phyloP scores from a whole-genome alignment of 2,329 filamentous ascomycete genomes.

The Aspergillus fructus region DNA sequence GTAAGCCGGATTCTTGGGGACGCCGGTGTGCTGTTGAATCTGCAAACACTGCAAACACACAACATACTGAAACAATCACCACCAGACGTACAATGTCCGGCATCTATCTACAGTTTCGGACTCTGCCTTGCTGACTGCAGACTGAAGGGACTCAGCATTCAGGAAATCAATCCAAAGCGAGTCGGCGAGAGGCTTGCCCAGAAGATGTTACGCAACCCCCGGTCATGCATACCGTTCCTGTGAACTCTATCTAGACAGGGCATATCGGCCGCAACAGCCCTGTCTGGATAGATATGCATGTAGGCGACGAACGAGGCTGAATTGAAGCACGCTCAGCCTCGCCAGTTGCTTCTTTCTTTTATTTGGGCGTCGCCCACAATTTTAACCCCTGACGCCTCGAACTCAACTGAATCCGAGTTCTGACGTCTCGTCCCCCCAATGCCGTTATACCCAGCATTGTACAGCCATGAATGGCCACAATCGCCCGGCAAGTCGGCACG shows the following conservation, averaged over 20 bases:
- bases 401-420: neutral
- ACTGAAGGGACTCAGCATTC: too few relatives aligned
- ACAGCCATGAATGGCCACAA: neutral
- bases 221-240: neutral
- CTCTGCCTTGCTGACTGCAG: too few relatives aligned
- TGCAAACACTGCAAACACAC: slow-evolving; percentile 5
- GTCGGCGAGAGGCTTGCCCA: too few relatives aligned
- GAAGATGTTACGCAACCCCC: neutral
- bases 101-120: too few relatives aligned
- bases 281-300: neutral
- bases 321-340: neutral
- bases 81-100: too few relatives aligned
- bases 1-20: slow-evolving; percentile 21
- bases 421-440: neutral
- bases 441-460: neutral
- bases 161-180: too few relatives aligned
- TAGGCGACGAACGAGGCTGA: neutral
- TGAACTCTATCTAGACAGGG: neutral
- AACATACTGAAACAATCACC: neutral
- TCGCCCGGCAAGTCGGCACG: slow-evolving; percentile 1
- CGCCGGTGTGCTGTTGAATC: slow-evolving; percentile 26
- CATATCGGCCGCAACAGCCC: neutral
- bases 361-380: neutral
- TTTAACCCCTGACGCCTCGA: neutral
- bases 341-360: neutral